Evolutionary conservation across 129 eudicot genomes (phyloP), one percentile per base, ranked within the genome.

Genomic region (Chrysanthemum makinoi): DNA sequence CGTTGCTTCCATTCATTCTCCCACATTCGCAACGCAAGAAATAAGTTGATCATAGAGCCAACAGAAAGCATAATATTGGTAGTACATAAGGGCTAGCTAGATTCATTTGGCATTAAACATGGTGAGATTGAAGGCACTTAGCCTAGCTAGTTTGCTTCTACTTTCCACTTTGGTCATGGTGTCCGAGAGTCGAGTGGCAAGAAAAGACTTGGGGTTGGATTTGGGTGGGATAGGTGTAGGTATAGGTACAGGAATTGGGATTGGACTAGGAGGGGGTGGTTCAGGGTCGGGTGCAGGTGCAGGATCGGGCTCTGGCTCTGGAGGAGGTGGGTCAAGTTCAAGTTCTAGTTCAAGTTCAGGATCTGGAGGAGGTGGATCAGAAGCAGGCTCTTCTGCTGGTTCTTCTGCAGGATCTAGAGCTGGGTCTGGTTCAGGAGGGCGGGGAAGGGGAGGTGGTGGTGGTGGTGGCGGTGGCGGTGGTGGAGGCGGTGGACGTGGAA

Each of bases 201-300:
- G 93, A 72, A 86, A 86, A 69, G 93, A 89, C 73, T 52, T 89
- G 50, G 96, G 86, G 4, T 57, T 86, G 72, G 77, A 76, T 62
- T 75, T 89, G 19, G 95, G 95, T 26, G 90, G 88, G 24, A 2
- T 80, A 18, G 96, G 96, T 46, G 57, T 79, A 48, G 88, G 95
- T 11, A 15, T 85, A 26, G 95, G 95, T n/a, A 55, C 77, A 0
- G 91, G 96, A 43, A 30, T 85, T 0, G 95, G 95, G 3, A 43
- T 87, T 68, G 95, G 95, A 2, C 44, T 87, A 5, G 91, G 95
- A 5, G 91, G 90, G 24, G 56, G 88, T 18, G 96, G 96, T 15
- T 65, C 84, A 22, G 95, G 95, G 43, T 72, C 85, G 0, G 96
- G 96, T 0, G 51, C 69, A 17, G 59, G 71, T 17, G 69, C 81